These are phyloP conservation scores for Parascedosporium putredinis DNA, from an alignment of 2,329 filamentous ascomycete genomes.

Conservation along the genomic window DNA sequence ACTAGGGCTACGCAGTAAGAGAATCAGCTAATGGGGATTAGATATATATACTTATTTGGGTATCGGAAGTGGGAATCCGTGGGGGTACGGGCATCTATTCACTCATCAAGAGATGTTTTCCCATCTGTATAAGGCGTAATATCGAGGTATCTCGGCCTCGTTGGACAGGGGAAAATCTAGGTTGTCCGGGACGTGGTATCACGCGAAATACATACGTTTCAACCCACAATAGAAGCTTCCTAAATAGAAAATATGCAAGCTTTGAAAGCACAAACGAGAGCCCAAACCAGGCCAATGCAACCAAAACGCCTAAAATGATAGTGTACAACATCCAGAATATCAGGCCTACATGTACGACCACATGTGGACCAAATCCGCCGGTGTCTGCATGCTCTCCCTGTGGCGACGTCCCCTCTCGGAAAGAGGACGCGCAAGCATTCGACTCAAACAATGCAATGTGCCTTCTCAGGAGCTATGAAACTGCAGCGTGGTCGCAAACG, in stretches of 20 bases:
- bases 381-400: too few relatives aligned
- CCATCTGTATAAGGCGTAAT: not conserved
- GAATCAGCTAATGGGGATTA: slow-evolving; percentile 17
- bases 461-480: not conserved
- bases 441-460: not conserved
- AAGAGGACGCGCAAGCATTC: too few relatives aligned
- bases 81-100: slow-evolving; percentile 51
- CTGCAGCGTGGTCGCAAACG: not conserved
- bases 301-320: slow-evolving; percentile 1
- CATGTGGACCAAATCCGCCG: too few relatives aligned
- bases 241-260: not conserved
- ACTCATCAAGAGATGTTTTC: slow-evolving; percentile 18
- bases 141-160: too few relatives aligned
- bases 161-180: too few relatives aligned
- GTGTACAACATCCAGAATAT: not conserved
- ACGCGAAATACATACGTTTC: too few relatives aligned
- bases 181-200: not conserved
- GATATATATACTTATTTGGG: slow-evolving; percentile 61
- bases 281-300: not conserved
- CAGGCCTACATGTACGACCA: too few relatives aligned
- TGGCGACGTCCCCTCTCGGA: too few relatives aligned
- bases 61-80: slow-evolving; percentile 49
- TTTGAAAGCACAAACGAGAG: not conserved
- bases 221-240: too few relatives aligned
- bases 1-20: not conserved